These are phyloP conservation scores for Heliamphora pulchella DNA, from an alignment of 179 eudicot genomes.

Conservation along the genomic window DNA sequence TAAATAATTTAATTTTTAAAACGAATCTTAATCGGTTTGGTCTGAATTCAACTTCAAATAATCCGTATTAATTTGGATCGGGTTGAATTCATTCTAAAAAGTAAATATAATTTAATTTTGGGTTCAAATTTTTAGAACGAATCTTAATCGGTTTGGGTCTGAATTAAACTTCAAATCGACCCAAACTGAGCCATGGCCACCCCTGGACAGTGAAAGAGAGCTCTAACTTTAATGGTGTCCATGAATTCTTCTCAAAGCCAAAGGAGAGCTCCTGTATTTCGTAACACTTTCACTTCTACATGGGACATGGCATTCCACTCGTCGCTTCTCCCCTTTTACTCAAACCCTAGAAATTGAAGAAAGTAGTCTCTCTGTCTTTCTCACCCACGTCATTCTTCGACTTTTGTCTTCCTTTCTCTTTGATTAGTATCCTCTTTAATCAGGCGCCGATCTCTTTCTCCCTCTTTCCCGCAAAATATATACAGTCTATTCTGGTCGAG, in stretches of 20 bases:
- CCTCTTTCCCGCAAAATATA: constrained; percentile 3
- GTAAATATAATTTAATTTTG: too few relatives aligned
- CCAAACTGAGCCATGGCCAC: too few relatives aligned
- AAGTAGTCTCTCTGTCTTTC: background rate
- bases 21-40: too few relatives aligned
- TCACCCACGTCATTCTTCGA: background rate
- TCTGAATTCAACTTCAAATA: too few relatives aligned
- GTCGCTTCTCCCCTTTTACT: background rate
- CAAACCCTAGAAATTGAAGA: constrained; percentile 15
- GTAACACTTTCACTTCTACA: background rate
- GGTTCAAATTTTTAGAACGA: too few relatives aligned
- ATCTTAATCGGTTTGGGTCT: too few relatives aligned
- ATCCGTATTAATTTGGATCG: too few relatives aligned
- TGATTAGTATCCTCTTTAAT: constrained; percentile 7
- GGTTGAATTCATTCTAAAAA: too few relatives aligned
- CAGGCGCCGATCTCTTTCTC: constrained; percentile 6
- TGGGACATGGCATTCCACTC: background rate
- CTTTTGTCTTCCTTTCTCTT: constrained; percentile 5
- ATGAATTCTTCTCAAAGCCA: background rate
- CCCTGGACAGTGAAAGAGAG: too few relatives aligned
- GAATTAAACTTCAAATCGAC: too few relatives aligned
- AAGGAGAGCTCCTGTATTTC: background rate
- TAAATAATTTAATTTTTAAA: too few relatives aligned
- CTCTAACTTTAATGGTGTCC: background rate
- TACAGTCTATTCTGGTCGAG: constrained; percentile 4